Evolutionary conservation across 345 rosid species (phyloP).

Genomic region (Zanthoxylum bungeanum): DNA sequence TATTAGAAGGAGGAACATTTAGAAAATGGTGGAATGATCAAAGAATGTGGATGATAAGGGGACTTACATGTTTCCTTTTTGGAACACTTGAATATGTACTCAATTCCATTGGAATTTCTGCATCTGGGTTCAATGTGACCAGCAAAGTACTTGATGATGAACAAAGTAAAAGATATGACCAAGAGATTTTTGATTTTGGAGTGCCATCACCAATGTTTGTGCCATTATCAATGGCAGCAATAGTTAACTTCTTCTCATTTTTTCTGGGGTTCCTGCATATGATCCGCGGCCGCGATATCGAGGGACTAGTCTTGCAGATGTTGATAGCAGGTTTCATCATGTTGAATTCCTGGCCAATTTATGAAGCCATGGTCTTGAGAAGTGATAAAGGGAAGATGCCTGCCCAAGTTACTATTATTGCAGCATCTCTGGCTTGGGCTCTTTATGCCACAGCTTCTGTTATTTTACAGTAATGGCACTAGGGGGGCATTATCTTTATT

Average conservation of each 20-base stretch:
- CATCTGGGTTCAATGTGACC: constrained; percentile 50
- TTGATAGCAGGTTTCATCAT: constrained; percentile 37
- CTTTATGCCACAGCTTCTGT: constrained; percentile 29
- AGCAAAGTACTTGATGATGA: constrained; percentile 52
- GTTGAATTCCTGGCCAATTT: constrained; percentile 55
- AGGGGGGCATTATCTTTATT: no score
- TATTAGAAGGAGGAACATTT: constrained; percentile 40
- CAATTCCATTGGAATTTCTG: constrained; percentile 41
- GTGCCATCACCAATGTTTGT: constrained; percentile 53
- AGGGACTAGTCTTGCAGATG: constrained; percentile 34
- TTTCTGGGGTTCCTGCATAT: constrained; percentile 22
- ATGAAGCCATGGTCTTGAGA: constrained; percentile 57
- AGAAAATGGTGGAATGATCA: constrained; percentile 77
- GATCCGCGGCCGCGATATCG: constrained; percentile 9
- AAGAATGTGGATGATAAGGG: constrained; percentile 55
- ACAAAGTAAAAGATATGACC: constrained; percentile 49
- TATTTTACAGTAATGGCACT: constrained; percentile 18
- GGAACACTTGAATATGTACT: constrained; percentile 43
- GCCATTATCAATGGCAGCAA: constrained; percentile 37
- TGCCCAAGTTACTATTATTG: constrained; percentile 20
- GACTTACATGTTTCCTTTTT: constrained; percentile 38
- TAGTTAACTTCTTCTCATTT: constrained; percentile 47
- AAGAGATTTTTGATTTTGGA: constrained; percentile 62
- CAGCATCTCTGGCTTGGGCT: constrained; percentile 27
- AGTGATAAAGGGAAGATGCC: constrained; percentile 56